Conservation (phyloP, 352 stramenopile genomes). For the Globisporangium paddicum region DNA sequence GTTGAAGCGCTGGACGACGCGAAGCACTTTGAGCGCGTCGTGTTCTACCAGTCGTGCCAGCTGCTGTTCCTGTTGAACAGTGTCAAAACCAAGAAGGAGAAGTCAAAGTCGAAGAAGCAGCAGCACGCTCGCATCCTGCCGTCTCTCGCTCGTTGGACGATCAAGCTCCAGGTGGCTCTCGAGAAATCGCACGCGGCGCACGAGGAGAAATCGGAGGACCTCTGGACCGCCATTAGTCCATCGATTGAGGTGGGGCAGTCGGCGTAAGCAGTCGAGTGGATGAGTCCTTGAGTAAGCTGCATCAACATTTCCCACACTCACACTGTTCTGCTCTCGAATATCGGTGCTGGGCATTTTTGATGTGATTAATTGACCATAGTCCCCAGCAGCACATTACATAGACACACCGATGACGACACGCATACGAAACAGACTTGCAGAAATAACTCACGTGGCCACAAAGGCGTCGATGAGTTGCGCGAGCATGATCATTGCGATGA, state of each 20-base stretch:
- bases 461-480: conserved; percentile 18
- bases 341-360: neutral
- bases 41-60: conserved; percentile 64
- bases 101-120: conserved; percentile 26
- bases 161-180: conserved; percentile 34
- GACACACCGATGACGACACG: too few relatives aligned
- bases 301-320: neutral
- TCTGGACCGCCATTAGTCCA: conserved; percentile 37
- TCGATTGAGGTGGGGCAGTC: conserved; percentile 16
- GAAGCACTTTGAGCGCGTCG: conserved; percentile 49
- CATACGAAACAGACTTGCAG: neutral
- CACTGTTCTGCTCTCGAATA: neutral
- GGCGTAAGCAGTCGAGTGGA: conserved; percentile 15
- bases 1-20: conserved; percentile 42
- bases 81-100: conserved; percentile 28
- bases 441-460: conserved; percentile 3
- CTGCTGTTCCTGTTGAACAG: conserved; percentile 41
- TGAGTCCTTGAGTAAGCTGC: neutral
- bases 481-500: conserved; percentile 24
- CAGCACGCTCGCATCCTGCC: conserved; percentile 16
- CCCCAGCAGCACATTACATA: too few relatives aligned
- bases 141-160: conserved; percentile 34
- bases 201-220: conserved; percentile 42
- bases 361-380: neutral
- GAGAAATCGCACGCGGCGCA: conserved; percentile 26